Percentiles rank a stretch among this genome's conserved stretches.
These are phyloP conservation scores for Amanita fuliginea DNA, from an alignment of 768 basidiomycete species.

Conservation along the genomic window DNA sequence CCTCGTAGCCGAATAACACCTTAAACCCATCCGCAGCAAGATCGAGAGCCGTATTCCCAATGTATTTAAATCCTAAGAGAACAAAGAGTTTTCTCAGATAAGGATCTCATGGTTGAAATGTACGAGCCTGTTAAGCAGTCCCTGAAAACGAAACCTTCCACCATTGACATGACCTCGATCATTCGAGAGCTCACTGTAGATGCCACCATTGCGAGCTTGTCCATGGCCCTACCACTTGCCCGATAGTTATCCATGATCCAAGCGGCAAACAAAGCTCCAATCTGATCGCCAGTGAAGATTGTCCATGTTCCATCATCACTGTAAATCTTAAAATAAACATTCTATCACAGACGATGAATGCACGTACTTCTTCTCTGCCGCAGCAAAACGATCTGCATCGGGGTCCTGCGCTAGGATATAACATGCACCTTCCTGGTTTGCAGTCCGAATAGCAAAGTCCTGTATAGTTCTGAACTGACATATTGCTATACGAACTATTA, in stretches of 20 bases:
- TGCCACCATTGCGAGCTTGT: constrained; percentile 74
- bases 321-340: constrained; percentile 8
- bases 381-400: constrained; percentile 75
- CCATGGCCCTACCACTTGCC: constrained; percentile 29
- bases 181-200: constrained; percentile 90
- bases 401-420: constrained; percentile 87
- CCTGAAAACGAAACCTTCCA: constrained; percentile 73
- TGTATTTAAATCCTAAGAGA: constrained; percentile 72
- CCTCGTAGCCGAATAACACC: constrained; percentile 80
- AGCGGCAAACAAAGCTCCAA: constrained; percentile 45
- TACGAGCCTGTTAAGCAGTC: constrained; percentile 81
- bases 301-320: constrained; percentile 45
- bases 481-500: not conserved
- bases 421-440: constrained; percentile 34
- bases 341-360: constrained; percentile 1
- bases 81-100: constrained; percentile 6
- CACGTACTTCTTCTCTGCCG: constrained; percentile 55
- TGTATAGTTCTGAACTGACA: constrained; percentile 15
- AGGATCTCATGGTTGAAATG: constrained; percentile 3
- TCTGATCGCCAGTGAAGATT: constrained; percentile 76
- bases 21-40: constrained; percentile 58
- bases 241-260: constrained; percentile 31
- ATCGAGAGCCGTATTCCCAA: constrained; percentile 70
- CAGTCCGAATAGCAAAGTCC: constrained; percentile 64
- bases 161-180: constrained; percentile 64